Conservation (phyloP, 176 grass and related monocot species). For the Oropetium thomaeum region DNA sequence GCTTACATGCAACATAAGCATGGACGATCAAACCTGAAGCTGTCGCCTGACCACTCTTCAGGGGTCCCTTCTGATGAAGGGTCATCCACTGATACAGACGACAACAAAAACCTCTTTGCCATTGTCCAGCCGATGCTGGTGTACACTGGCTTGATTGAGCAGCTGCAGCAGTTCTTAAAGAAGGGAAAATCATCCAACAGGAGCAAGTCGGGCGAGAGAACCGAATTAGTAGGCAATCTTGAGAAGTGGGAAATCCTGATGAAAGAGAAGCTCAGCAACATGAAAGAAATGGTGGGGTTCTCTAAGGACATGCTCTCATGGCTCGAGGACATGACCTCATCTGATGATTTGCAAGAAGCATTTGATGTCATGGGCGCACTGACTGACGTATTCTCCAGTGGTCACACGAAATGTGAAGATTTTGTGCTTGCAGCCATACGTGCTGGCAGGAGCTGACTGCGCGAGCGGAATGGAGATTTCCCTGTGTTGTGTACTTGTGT, state of each 20-base stretch:
- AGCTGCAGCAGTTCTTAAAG: slow-evolving; percentile 90
- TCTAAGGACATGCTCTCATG: slow-evolving; percentile 72
- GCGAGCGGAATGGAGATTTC: not conserved
- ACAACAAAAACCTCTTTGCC: slow-evolving; percentile 58
- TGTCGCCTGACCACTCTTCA: slow-evolving; percentile 30
- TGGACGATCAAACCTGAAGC: slow-evolving; percentile 42
- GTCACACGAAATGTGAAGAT: slow-evolving; percentile 63
- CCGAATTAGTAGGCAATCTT: slow-evolving; percentile 22
- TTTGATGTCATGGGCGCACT: slow-evolving; percentile 82
- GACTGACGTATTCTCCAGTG: slow-evolving; percentile 58
- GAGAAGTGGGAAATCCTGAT: slow-evolving; percentile 75
- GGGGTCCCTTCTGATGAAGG: slow-evolving; percentile 52
- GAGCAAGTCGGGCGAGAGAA: slow-evolving; percentile 3
- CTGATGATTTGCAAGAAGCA: slow-evolving; percentile 79
- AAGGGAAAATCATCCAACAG: slow-evolving; percentile 44
- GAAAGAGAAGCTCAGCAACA: slow-evolving; percentile 90
- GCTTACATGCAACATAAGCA: slow-evolving; percentile 94
- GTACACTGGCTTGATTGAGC: slow-evolving; percentile 86
- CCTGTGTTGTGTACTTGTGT: not conserved
- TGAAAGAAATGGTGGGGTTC: slow-evolving; percentile 79
- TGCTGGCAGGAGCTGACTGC: slow-evolving; percentile 26
- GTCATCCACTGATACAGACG: slow-evolving; percentile 50
- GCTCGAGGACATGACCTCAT: slow-evolving; percentile 81
- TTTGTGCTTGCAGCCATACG: slow-evolving; percentile 70
- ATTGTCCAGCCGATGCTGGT: slow-evolving; percentile 83